These are phyloP conservation scores for Boletus eberwhitei DNA, from an alignment of 768 basidiomycete genomes.

Conservation along the genomic window DNA sequence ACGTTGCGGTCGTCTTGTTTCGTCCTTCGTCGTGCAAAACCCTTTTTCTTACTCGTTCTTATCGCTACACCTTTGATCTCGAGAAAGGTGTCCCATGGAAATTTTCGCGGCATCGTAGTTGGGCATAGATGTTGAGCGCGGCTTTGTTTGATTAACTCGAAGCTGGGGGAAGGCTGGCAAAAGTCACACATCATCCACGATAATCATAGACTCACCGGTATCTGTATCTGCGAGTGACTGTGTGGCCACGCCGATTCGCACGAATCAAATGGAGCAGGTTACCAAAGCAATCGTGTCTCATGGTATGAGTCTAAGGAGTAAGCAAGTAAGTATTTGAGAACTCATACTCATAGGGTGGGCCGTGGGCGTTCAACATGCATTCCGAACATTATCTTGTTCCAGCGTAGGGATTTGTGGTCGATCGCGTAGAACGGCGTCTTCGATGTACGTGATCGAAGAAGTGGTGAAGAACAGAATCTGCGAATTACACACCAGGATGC, in stretches of 20 bases:
- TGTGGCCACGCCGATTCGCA: too few relatives aligned
- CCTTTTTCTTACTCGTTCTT: neutral
- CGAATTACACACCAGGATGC: neutral
- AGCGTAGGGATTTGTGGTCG: neutral
- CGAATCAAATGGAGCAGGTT: neutral
- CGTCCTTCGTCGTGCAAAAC: too few relatives aligned
- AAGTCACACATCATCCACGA: too few relatives aligned
- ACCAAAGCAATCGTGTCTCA: neutral
- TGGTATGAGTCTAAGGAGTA: too few relatives aligned
- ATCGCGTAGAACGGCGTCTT: conserved; percentile 7
- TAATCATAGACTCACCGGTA: too few relatives aligned
- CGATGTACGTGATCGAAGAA: conserved; percentile 10
- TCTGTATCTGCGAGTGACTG: too few relatives aligned
- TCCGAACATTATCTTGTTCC: neutral
- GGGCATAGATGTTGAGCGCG: neutral
- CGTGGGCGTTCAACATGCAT: neutral
- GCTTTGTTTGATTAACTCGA: neutral
- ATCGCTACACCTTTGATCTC: neutral
- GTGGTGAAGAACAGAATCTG: conserved; percentile 3
- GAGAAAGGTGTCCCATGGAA: too few relatives aligned
- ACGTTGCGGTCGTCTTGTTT: neutral
- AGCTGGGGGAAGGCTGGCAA: too few relatives aligned
- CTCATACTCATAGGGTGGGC: neutral
- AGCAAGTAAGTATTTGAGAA: too few relatives aligned
- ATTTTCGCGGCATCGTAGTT: neutral